Evolutionary conservation across 768 basidiomycete genomes (phyloP).

Genomic region (Lanmaoa rubissima): DNA sequence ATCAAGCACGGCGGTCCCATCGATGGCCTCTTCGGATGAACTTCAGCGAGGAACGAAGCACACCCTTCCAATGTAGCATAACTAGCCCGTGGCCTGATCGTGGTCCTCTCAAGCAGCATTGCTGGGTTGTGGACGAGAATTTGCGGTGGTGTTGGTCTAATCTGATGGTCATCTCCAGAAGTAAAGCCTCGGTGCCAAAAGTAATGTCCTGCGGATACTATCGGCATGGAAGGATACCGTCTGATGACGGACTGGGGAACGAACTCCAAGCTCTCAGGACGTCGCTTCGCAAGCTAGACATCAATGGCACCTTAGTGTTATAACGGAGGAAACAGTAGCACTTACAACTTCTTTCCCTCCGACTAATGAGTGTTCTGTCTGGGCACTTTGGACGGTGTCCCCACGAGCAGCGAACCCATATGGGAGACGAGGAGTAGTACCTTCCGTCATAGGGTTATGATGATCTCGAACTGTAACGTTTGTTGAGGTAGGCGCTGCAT

Average conservation of each 20-base stretch:
- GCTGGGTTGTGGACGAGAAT: not conserved
- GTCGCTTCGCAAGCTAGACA: conserved; percentile 6
- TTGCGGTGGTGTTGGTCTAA: not conserved
- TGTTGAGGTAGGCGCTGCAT: not conserved
- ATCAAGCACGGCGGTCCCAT: not conserved
- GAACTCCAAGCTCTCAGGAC: conserved; percentile 24
- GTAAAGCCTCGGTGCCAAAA: not conserved
- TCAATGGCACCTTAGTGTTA: not conserved
- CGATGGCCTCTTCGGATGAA: not conserved
- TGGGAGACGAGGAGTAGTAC: not conserved
- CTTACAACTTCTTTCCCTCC: conserved; percentile 12
- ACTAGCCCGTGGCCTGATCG: conserved; percentile 1
- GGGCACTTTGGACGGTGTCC: not conserved
- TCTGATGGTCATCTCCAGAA: not conserved
- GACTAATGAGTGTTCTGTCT: not conserved
- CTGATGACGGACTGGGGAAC: conserved; percentile 28
- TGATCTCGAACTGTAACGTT: not conserved
- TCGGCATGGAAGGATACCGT: conserved; percentile 18
- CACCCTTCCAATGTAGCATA: not conserved
- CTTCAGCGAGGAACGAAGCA: conserved; percentile 1
- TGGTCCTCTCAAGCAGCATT: not conserved
- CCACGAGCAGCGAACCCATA: not conserved
- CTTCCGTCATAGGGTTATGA: not conserved
- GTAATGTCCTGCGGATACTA: not conserved
- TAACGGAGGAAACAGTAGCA: not conserved